Percentiles rank a stretch among this genome's conserved stretches.
phyloP scores from a whole-genome alignment of 176 grass and related monocot species.

The Thalia dealbata region DNA sequence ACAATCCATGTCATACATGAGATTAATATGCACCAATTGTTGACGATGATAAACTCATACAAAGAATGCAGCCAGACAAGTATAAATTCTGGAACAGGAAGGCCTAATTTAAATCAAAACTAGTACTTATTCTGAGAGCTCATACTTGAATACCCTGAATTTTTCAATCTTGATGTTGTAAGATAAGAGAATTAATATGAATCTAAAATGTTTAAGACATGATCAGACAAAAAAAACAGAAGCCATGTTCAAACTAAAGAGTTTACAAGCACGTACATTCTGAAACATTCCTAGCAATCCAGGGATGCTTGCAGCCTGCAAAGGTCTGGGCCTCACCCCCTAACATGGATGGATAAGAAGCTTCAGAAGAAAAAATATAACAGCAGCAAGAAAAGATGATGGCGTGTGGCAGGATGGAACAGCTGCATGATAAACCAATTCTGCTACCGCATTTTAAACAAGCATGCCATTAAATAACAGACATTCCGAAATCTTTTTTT shows the following conservation, averaged over 20 bases:
- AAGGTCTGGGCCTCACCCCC: slow-evolving; percentile 80
- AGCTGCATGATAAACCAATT: background rate
- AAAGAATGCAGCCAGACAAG: too few species aligned
- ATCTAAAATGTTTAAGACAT: background rate
- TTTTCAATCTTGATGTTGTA: background rate
- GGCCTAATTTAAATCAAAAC: background rate
- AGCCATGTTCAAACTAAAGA: background rate
- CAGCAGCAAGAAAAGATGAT: background rate
- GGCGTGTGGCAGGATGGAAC: background rate
- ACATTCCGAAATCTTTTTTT: background rate
- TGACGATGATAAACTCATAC: too few species aligned
- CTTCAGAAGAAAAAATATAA: background rate
- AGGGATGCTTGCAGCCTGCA: slow-evolving; percentile 95
- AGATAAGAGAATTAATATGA: too few species aligned
- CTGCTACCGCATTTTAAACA: background rate
- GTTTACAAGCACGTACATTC: slow-evolving; percentile 46
- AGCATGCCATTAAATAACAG: background rate
- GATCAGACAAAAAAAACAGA: background rate
- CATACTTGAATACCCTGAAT: background rate
- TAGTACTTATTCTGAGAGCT: background rate
- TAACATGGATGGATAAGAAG: slow-evolving; percentile 17
- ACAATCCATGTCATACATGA: background rate
- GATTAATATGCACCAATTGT: too few species aligned
- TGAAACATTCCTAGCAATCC: slow-evolving; percentile 94
- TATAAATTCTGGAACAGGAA: background rate